phyloP scores from a whole-genome alignment of 306 rosid species.

The Quercus variabilis region DNA sequence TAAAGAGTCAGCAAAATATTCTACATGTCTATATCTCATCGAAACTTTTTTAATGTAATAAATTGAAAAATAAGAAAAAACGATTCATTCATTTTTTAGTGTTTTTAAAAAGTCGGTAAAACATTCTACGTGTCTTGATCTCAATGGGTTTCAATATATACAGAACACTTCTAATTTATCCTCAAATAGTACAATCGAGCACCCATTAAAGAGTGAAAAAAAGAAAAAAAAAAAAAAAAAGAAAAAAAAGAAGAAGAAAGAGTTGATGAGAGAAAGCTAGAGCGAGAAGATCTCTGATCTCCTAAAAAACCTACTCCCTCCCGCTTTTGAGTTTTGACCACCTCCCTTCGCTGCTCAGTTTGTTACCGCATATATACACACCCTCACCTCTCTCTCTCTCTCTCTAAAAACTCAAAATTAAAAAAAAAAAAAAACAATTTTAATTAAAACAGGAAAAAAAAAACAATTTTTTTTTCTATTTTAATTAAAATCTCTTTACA shows the following conservation, averaged over 20 bases:
- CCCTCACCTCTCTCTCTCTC: not conserved
- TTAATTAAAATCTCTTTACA: not conserved
- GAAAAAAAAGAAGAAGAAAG: not conserved
- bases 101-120: too few relatives aligned
- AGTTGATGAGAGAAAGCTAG: not conserved
- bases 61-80: too few relatives aligned
- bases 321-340: too few relatives aligned
- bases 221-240: too few relatives aligned
- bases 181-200: too few relatives aligned
- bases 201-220: not conserved
- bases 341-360: constrained; percentile 29
- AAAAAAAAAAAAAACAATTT: not conserved
- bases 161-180: too few relatives aligned
- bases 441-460: not conserved
- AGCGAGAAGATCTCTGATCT: constrained; percentile 42
- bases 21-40: too few relatives aligned
- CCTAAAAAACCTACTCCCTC: constrained; percentile 59
- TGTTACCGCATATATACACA: constrained; percentile 32
- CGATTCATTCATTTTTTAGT: fast-evolving
- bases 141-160: fast-evolving
- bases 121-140: fast-evolving
- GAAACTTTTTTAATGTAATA: fast-evolving
- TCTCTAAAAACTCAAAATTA: not conserved
- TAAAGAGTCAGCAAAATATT: too few relatives aligned
- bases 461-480: not conserved